These are phyloP conservation scores for Aspergillus brasiliensis DNA, from an alignment of 2,329 filamentous ascomycete genomes.

Conservation along the genomic window DNA sequence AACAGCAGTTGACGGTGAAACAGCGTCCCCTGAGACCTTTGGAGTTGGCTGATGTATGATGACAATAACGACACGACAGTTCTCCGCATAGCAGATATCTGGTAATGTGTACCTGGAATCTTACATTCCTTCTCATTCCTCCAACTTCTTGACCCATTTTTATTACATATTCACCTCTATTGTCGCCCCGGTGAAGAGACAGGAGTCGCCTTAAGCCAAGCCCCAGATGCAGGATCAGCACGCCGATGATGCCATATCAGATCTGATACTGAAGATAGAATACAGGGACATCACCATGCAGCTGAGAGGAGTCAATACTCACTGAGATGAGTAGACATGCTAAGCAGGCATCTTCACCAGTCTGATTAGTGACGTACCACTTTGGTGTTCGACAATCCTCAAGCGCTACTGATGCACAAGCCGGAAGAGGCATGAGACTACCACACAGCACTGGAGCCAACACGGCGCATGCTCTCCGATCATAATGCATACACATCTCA, in stretches of 20 bases:
- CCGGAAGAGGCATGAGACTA: background rate
- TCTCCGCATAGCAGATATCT: background rate
- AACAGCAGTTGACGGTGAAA: background rate
- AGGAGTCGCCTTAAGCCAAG: background rate
- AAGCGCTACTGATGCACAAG: background rate
- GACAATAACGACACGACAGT: background rate
- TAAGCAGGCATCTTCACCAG: background rate
- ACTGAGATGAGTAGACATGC: background rate
- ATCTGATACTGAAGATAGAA: background rate
- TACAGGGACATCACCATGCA: background rate
- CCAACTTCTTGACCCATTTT: background rate
- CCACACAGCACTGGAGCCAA: background rate
- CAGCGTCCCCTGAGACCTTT: background rate
- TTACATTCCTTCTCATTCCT: background rate
- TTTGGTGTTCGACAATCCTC: background rate
- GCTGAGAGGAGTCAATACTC: background rate
- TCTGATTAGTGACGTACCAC: background rate
- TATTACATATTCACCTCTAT: background rate
- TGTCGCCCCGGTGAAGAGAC: background rate
- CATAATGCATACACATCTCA: background rate
- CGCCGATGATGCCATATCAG: conserved; percentile 1
- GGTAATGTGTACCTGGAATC: background rate
- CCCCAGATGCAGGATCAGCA: background rate
- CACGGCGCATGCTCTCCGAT: background rate
- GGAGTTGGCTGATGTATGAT: background rate